Evolutionary conservation across 768 basidiomycete species (phyloP), one percentile per base, ranked within the genome.

Genomic region (Pulveroboletus sp.): DNA sequence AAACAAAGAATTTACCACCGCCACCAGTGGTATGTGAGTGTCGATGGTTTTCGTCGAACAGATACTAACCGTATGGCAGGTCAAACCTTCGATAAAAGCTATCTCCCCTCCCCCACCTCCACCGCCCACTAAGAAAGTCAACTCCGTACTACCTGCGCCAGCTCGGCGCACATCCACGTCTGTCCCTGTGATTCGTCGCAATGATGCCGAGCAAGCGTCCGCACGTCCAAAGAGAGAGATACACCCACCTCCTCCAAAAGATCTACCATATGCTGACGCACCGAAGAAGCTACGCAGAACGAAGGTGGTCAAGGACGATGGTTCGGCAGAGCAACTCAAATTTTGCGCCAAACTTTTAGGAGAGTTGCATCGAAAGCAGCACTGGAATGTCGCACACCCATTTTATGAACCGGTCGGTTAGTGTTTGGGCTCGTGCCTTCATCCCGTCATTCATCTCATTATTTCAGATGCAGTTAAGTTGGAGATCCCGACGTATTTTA

Each of bases 171-270:
- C 84, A 1, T 94, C 92, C 14, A 83, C 87, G 3, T 85, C 89
- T 9, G 76, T 90, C 3, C 91, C 93, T 37, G 81, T 82, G 50
- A 89, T 93, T 57, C 81, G 92, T 48, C 88, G 92, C 40, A 86
- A 83, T 24, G 89, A 91, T 6, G 67, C 67, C 13, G 76, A 78
- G 27, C 65, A 68, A 50, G 74, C 69, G 21, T 65, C 76, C 24
- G 79, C 80, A 21, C 83, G 96, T n/a, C 95, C 95, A 2, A 98
- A 97, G 72, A 89, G 96, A 47, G 96, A 99, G 68, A 94, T 97
- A 27, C 95, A 97, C 63, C 91, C 95, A 4, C 95, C 94, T 10
- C 87, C 92, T 18, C 84, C 93, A 0, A 94, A 93, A 69, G 95
- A 97, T 60, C 69, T 93, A 9, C 80, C 86, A 0, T 96, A 95